A percentile compares a stretch with the other conserved stretches of the same genome.
These are phyloP conservation scores for Noccaea bulbosa DNA, from an alignment of 345 rosid species.

Conservation along the genomic window DNA sequence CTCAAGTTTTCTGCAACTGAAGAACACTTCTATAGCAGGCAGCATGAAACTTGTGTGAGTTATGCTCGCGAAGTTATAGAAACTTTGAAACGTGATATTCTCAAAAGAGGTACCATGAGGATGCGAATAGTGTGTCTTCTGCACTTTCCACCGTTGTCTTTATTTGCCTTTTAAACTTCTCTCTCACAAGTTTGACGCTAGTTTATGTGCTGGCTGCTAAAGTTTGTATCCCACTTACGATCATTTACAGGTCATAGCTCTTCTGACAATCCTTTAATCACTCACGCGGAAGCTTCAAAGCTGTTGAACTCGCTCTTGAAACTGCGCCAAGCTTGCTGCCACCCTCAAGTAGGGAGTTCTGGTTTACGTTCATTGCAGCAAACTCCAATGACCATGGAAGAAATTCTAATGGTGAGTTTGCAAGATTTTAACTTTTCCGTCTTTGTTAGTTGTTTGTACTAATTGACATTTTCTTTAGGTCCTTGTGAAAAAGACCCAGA, in stretches of 20 bases:
- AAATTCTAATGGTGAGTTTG: slow-evolving; percentile 70
- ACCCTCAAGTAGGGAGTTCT: slow-evolving; percentile 98
- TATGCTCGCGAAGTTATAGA: slow-evolving; percentile 87
- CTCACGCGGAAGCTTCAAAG: slow-evolving; percentile 85
- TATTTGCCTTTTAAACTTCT: slow-evolving; percentile 16
- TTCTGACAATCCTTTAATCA: slow-evolving; percentile 63
- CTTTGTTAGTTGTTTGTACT: slow-evolving; percentile 31
- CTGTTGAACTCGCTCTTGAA: slow-evolving; percentile 88
- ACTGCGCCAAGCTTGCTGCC: slow-evolving; percentile 99
- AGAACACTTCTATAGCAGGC: slow-evolving; percentile 91
- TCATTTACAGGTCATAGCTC: slow-evolving; percentile 51
- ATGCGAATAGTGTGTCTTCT: slow-evolving; percentile 41
- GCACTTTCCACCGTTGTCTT: slow-evolving; percentile 34
- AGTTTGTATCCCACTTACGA: background rate
- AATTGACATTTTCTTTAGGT: slow-evolving; percentile 54
- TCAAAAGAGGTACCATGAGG: slow-evolving; percentile 73
- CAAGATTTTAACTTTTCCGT: slow-evolving; percentile 24
- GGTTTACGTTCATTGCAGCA: slow-evolving; percentile 93
- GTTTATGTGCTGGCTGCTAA: slow-evolving; percentile 20
- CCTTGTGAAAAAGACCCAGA: slow-evolving; percentile 89
- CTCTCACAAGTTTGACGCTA: background rate
- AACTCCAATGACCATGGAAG: slow-evolving; percentile 96
- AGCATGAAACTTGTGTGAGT: slow-evolving; percentile 93
- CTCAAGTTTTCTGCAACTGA: slow-evolving; percentile 91
- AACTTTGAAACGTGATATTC: slow-evolving; percentile 78